Evolutionary conservation across 768 basidiomycete genomes (phyloP), one percentile per base, ranked within the genome.

Genomic region (Psilocybe tampanensis): DNA sequence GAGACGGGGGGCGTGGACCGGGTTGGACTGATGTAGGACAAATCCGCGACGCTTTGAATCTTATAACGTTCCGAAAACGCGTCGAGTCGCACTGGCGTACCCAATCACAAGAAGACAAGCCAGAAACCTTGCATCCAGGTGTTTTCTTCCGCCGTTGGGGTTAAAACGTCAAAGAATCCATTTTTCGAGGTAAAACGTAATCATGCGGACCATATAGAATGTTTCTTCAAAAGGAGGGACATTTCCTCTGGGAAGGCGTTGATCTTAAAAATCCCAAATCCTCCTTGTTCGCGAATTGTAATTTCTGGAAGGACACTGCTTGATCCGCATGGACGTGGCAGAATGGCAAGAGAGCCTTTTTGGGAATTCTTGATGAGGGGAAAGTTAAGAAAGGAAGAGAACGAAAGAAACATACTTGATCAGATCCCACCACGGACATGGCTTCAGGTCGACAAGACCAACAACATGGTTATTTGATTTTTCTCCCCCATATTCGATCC

Each of bases 131-230:
- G 22, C 54, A 23, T 34, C 39, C 4, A 18, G n/a, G 54, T 39
- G 21, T 21, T 47, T 17, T 9, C 36, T 34, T 3, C 15, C 50
- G 12, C 36, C 17, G 34, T 26, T 23, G 23, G 39, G 50, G 36
- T 3, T 29, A 29, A 39, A 55, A 47, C 49, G 56, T 58, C 56
- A 58, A 44, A 55, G 54, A 55, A 55, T 34, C 45, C n/a, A 47
- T 21, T n/a, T 34, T 24, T 26, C 13, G 22, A 41, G 45, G 54
- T 24, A 36, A 55, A 55, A 47, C 17, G 44, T 18, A 55, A 47
- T 53, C 44, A 45, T 39, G 54, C 54, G 54, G 54, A 36, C 54
- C 54, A 55, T 33, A 24, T 15, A 36, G 15, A 5, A 21, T 15
- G 54, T 55, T 43, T 42, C 44, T 55, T 13, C 21, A 24, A 47